A percentile compares a stretch with the other conserved stretches of the same genome.
Evolutionary conservation across 2,329 filamentous ascomycete species (phyloP).

Genomic region (Bisporella sp.): DNA sequence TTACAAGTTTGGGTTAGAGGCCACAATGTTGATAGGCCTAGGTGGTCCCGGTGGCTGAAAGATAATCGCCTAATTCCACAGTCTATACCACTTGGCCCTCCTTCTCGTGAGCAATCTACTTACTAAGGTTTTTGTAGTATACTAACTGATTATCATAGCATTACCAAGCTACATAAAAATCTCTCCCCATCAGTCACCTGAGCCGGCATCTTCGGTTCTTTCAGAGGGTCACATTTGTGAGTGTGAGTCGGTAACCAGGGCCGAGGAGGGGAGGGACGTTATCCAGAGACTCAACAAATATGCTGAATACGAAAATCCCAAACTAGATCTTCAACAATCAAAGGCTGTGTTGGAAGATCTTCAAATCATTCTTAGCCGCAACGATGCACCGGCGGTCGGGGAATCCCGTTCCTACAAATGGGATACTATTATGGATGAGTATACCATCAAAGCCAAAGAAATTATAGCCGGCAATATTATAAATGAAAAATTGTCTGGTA

Average conservation of each 20-base stretch:
- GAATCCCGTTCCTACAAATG: background rate
- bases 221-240: too few species aligned
- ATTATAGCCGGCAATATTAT: slow-evolving; percentile 4
- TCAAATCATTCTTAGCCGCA: background rate
- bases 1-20: slow-evolving; percentile 5
- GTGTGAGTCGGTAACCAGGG: too few species aligned
- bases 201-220: background rate
- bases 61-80: slow-evolving; percentile 1
- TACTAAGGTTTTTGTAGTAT: background rate
- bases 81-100: background rate
- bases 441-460: slow-evolving; percentile 5
- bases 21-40: slow-evolving; percentile 1
- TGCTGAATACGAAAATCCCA: background rate
- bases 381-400: background rate
- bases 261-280: background rate
- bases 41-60: slow-evolving; percentile 4
- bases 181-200: background rate
- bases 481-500: background rate
- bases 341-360: slow-evolving; percentile 8
- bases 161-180: slow-evolving; percentile 9
- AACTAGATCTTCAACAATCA: slow-evolving; percentile 4
- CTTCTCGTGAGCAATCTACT: slow-evolving; percentile 6
- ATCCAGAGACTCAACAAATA: background rate
- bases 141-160: slow-evolving; percentile 3
- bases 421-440: slow-evolving; percentile 2